Conservation (phyloP, 75 land plant species). For the Adiantum capillusveneris region DNA sequence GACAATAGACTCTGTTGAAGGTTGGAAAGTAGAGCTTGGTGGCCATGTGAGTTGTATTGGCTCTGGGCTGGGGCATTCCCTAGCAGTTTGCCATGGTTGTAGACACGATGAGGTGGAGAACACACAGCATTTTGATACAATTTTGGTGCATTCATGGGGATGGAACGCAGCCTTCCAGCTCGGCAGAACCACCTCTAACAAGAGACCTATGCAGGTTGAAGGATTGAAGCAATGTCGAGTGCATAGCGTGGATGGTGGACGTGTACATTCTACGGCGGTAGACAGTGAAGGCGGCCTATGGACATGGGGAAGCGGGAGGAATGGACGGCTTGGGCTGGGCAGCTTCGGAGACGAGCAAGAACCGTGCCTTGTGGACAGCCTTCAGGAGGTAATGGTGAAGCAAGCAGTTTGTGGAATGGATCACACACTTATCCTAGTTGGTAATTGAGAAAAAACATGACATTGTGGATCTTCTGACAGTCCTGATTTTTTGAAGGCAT, state of each 20-base stretch:
- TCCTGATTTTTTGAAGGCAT: too few species aligned
- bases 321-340: constrained; percentile 89
- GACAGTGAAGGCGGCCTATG: constrained; percentile 50
- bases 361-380: constrained; percentile 51
- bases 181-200: constrained; percentile 44
- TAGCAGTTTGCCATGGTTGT: constrained; percentile 40
- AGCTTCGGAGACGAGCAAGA: constrained; percentile 63
- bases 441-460: too few species aligned
- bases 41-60: constrained; percentile 30
- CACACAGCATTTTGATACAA: constrained; percentile 1
- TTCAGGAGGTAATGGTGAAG: constrained; percentile 38
- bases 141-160: constrained; percentile 74
- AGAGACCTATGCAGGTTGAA: constrained; percentile 35
- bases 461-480: too few species aligned
- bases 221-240: constrained; percentile 43
- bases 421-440: constrained; percentile 67
- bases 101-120: background rate
- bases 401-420: constrained; percentile 78
- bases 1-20: constrained; percentile 25
- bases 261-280: constrained; percentile 83
- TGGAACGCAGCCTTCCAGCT: constrained; percentile 83
- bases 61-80: constrained; percentile 87
- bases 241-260: constrained; percentile 54
- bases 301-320: constrained; percentile 95
- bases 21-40: constrained; percentile 3